A percentile compares a stretch with the other conserved stretches of the same genome.
These are phyloP conservation scores for Beauveria sp. DNA, from an alignment of 2,329 filamentous ascomycete species.

Conservation along the genomic window DNA sequence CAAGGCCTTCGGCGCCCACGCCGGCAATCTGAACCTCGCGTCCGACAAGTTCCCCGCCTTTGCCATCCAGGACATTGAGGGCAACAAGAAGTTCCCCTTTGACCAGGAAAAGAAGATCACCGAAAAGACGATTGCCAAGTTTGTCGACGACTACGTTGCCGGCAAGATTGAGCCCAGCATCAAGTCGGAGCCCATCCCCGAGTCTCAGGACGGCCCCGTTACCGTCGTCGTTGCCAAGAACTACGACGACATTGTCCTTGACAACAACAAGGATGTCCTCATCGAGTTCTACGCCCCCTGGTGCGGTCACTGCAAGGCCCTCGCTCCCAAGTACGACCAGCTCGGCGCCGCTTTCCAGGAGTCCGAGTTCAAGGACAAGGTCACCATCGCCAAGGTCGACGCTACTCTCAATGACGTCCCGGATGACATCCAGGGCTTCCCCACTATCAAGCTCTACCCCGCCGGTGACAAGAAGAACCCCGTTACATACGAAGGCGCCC, in stretches of 20 bases:
- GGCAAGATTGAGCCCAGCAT: constrained; percentile 93
- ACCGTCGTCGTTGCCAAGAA: constrained; percentile 85
- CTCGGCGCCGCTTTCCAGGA: constrained; percentile 70
- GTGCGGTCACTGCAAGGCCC: constrained; percentile 99
- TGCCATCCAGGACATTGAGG: constrained; percentile 89
- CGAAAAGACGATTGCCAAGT: constrained; percentile 62
- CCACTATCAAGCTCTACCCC: constrained; percentile 96
- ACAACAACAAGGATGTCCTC: constrained; percentile 93
- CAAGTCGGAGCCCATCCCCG: constrained; percentile 96
- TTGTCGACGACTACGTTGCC: constrained; percentile 75
- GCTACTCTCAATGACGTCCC: constrained; percentile 94
- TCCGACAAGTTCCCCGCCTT: constrained; percentile 93
- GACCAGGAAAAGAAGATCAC: constrained; percentile 77
- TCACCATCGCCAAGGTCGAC: constrained; percentile 95
- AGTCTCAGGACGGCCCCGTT: constrained; percentile 85
- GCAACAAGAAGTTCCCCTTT: constrained; percentile 96
- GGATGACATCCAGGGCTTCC: constrained; percentile 95
- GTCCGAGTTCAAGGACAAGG: constrained; percentile 73
- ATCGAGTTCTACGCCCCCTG: constrained; percentile 98
- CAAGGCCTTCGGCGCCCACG: constrained; percentile 87
- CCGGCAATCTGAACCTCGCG: constrained; percentile 94
- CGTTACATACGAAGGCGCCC: constrained; percentile 78
- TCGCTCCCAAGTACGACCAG: constrained; percentile 94
- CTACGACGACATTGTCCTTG: constrained; percentile 85
- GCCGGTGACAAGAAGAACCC: constrained; percentile 81